Conservation (phyloP, 2,329 filamentous ascomycete genomes). For the Cadophora malorum region DNA sequence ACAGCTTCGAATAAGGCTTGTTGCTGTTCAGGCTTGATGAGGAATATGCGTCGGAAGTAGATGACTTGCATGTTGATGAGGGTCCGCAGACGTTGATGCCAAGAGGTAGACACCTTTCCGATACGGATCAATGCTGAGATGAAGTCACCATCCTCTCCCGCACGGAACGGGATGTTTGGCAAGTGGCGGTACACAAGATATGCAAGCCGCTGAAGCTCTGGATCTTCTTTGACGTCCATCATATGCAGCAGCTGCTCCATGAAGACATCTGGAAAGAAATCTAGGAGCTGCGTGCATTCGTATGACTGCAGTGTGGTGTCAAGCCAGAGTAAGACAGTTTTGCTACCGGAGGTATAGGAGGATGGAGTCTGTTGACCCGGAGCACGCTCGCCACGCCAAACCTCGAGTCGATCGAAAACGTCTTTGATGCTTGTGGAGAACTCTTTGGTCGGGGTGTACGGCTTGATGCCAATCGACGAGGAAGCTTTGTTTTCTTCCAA, state of each 20-base stretch:
- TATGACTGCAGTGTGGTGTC: slow-evolving; percentile 89
- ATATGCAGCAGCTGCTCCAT: slow-evolving; percentile 96
- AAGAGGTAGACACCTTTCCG: slow-evolving; percentile 81
- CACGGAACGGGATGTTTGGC: slow-evolving; percentile 90
- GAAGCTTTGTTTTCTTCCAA: slow-evolving; percentile 78
- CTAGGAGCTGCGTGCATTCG: slow-evolving; percentile 88
- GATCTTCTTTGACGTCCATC: slow-evolving; percentile 99
- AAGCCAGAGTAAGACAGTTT: slow-evolving; percentile 94
- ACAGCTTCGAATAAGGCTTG: slow-evolving; percentile 87
- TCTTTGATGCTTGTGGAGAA: slow-evolving; percentile 74
- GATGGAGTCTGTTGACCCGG: slow-evolving; percentile 93
- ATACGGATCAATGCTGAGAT: slow-evolving; percentile 87
- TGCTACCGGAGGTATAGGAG: slow-evolving; percentile 92
- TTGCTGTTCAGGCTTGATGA: slow-evolving; percentile 77
- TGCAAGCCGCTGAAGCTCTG: slow-evolving; percentile 89
- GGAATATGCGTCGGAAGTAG: slow-evolving; percentile 94
- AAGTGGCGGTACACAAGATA: slow-evolving; percentile 98
- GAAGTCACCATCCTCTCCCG: slow-evolving; percentile 84
- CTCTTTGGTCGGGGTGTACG: slow-evolving; percentile 79
- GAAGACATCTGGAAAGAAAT: slow-evolving; percentile 88
- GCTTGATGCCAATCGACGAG: slow-evolving; percentile 83
- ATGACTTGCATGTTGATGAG: slow-evolving; percentile 99
- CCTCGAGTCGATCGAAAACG: slow-evolving; percentile 80
- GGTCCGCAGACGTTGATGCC: slow-evolving; percentile 94
- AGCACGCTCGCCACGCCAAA: slow-evolving; percentile 83